A percentile compares a stretch with the other conserved stretches of the same genome.
phyloP scores from a whole-genome alignment of 73 alveolate species.

The Paramecium octaurelia region DNA sequence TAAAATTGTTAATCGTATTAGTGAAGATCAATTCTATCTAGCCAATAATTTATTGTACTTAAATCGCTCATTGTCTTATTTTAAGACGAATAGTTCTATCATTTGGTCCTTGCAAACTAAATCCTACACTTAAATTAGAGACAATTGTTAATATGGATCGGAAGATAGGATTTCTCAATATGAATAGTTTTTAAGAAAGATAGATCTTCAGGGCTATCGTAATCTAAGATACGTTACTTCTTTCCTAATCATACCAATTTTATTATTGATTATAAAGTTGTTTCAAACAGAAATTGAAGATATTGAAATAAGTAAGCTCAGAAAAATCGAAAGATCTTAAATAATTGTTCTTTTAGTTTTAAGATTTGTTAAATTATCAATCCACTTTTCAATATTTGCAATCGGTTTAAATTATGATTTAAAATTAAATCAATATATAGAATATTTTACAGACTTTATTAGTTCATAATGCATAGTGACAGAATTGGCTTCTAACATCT shows the following conservation, averaged over 20 bases:
- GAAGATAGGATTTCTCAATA: neutral
- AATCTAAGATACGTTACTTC: neutral
- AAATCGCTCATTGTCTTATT: neutral
- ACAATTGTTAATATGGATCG: neutral
- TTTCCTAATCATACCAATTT: neutral
- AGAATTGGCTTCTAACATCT: neutral
- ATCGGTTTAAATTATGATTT: neutral
- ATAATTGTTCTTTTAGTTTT: too few relatives aligned
- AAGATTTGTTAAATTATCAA: too few relatives aligned
- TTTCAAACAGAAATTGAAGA: neutral
- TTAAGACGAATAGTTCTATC: neutral
- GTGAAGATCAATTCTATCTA: constrained; percentile 19
- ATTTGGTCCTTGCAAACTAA: neutral
- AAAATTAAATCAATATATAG: neutral
- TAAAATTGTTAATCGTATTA: neutral
- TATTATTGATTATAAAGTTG: neutral
- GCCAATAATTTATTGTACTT: neutral
- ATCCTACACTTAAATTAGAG: neutral
- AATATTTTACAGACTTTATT: neutral
- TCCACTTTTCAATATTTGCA: neutral
- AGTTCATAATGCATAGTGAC: neutral
- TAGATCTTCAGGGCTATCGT: neutral
- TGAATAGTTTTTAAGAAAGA: neutral
- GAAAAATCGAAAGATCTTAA: too few relatives aligned
- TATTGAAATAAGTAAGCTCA: too few relatives aligned